Conservation (phyloP, 2,329 filamentous ascomycete species). For the Teratosphaeria pseudoeucalypti region DNA sequence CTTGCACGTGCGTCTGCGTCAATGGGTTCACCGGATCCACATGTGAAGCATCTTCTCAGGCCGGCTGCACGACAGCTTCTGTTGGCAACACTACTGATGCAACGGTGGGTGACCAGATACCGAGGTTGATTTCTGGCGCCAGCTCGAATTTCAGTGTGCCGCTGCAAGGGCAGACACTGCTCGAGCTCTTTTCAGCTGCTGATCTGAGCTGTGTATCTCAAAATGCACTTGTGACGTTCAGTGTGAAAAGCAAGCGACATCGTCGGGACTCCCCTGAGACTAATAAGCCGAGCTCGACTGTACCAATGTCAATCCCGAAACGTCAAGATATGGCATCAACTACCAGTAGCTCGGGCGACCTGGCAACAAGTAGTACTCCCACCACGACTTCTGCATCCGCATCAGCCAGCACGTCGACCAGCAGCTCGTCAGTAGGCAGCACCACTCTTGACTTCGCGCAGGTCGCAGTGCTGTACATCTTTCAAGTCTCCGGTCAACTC, state of each 20-base stretch:
- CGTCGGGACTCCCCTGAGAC: conserved; percentile 1
- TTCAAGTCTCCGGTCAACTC: conserved; percentile 32
- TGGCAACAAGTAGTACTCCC: conserved; percentile 18
- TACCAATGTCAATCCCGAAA: background rate
- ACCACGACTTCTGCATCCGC: conserved; percentile 8
- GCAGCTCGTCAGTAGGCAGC: conserved; percentile 9
- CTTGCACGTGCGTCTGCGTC: conserved; percentile 78
- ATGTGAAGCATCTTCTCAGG: conserved; percentile 39
- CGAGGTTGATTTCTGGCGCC: conserved; percentile 58
- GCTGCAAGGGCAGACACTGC: conserved; percentile 57
- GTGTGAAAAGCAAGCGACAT: conserved; percentile 22
- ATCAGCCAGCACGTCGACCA: conserved; percentile 9
- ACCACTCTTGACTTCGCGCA: conserved; percentile 35
- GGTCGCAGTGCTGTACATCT: conserved; percentile 34
- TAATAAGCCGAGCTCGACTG: background rate
- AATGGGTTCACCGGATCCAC: conserved; percentile 68
- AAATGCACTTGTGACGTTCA: conserved; percentile 80
- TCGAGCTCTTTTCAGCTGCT: conserved; percentile 64
- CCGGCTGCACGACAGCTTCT: conserved; percentile 46
- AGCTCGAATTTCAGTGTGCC: conserved; percentile 63
- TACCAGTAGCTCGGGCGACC: conserved; percentile 25
- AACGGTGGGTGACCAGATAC: conserved; percentile 70
- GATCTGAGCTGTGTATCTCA: conserved; percentile 73
- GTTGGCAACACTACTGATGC: conserved; percentile 49
- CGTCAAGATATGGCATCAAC: conserved; percentile 7